phyloP scores from a whole-genome alignment of 192 early-diverging fungal genomes.

The Dissophora ornata region DNA sequence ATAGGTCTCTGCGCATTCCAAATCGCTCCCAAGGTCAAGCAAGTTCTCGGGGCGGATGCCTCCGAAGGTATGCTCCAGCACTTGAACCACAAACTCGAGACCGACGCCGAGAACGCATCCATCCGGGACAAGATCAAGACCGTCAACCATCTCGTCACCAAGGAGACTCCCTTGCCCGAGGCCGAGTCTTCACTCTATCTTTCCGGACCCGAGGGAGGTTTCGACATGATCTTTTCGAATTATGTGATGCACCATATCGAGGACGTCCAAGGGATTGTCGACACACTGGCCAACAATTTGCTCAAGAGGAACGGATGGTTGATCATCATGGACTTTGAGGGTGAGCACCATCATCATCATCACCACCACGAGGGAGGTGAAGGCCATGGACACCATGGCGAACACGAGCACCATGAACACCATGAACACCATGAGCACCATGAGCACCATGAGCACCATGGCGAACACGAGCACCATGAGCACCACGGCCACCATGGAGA shows the following conservation, averaged over 20 bases:
- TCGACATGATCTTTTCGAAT: slow-evolving; percentile 30
- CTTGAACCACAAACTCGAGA: slow-evolving; percentile 22
- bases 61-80: slow-evolving; percentile 25
- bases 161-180: slow-evolving; percentile 17
- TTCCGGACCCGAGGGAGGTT: slow-evolving; percentile 12
- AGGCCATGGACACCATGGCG: neutral
- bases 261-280: slow-evolving; percentile 13
- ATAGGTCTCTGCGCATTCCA: slow-evolving; percentile 20
- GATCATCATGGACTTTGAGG: slow-evolving; percentile 16
- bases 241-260: slow-evolving; percentile 51
- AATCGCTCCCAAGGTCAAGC: slow-evolving; percentile 13
- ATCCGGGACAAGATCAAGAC: slow-evolving; percentile 29
- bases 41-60: slow-evolving; percentile 33
- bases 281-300: slow-evolving; percentile 13
- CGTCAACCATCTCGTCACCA: slow-evolving; percentile 27
- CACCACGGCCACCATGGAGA: neutral
- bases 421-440: neutral
- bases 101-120: slow-evolving; percentile 11
- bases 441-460: slow-evolving; percentile 1
- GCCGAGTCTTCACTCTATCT: slow-evolving; percentile 12
- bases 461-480: slow-evolving; percentile 5
- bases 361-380: neutral
- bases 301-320: slow-evolving; percentile 36
- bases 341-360: slow-evolving; percentile 7
- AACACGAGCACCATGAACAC: slow-evolving; percentile 5